Evolutionary conservation across 441 rosid genomes (phyloP).

Genomic region (Raphanus hybrid): DNA sequence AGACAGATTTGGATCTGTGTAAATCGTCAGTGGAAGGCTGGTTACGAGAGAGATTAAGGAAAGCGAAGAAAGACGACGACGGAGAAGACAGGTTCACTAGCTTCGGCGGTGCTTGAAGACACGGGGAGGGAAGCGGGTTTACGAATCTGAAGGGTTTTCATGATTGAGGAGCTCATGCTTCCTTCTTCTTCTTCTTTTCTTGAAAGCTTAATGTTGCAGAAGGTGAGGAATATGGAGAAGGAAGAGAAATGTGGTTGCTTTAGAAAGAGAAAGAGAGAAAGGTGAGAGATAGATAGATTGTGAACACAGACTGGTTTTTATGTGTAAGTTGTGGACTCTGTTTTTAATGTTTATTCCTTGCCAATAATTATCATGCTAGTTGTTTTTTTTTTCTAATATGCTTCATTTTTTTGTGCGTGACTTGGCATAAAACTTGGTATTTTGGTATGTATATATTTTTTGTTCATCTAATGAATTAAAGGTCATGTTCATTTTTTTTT

Average conservation of each 20-base stretch:
- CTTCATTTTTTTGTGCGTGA: too few species aligned
- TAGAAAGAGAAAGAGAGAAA: slow-evolving; percentile 10
- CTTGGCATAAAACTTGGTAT: too few species aligned
- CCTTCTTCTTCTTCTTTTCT: neutral
- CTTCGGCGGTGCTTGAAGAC: slow-evolving; percentile 19
- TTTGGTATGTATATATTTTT: too few species aligned
- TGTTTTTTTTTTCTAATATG: slow-evolving; percentile 31
- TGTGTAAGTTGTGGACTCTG: slow-evolving; percentile 44
- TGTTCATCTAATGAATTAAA: too few species aligned
- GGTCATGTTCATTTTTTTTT: too few species aligned
- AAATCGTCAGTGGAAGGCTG: slow-evolving; percentile 35
- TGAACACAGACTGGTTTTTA: slow-evolving; percentile 52
- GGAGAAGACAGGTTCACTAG: slow-evolving; percentile 38
- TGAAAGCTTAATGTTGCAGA: neutral
- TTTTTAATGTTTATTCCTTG: neutral
- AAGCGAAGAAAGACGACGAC: slow-evolving; percentile 67
- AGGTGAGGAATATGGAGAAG: neutral
- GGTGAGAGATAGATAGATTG: slow-evolving; percentile 24
- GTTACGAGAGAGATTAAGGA: slow-evolving; percentile 48
- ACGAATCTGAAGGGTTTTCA: slow-evolving; percentile 57
- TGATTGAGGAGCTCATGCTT: slow-evolving; percentile 65
- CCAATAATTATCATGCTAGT: slow-evolving; percentile 44
- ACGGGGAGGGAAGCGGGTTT: slow-evolving; percentile 35
- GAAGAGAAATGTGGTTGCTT: slow-evolving; percentile 17
- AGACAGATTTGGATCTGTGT: slow-evolving; percentile 60